These are phyloP conservation scores for Gymnopilus dilepis DNA, from an alignment of 768 basidiomycete genomes.

Conservation along the genomic window DNA sequence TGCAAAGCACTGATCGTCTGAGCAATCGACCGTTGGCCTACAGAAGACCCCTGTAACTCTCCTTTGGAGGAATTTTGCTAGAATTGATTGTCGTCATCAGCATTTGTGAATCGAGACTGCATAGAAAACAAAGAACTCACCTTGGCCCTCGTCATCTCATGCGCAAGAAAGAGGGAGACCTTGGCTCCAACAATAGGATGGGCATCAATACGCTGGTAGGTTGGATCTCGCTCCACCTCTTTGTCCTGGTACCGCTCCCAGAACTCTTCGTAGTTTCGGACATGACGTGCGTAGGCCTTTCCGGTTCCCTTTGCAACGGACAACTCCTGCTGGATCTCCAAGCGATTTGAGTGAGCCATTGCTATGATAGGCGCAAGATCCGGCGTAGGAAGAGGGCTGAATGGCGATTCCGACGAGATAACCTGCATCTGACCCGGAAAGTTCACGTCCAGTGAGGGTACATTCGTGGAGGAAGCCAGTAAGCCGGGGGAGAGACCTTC, in stretches of 20 bases:
- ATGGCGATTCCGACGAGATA: background rate
- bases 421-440: background rate
- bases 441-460: background rate
- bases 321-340: no score
- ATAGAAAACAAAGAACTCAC: constrained; percentile 20
- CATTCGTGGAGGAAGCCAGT: background rate
- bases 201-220: constrained; percentile 19
- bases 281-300: no score
- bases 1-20: constrained; percentile 15
- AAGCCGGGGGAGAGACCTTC: no score
- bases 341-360: no score
- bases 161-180: constrained; percentile 34
- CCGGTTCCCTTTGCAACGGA: no score
- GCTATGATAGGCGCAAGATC: no score
- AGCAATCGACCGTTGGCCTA: no score
- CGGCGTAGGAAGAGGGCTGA: background rate
- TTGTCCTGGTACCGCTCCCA: constrained; percentile 25
- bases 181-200: constrained; percentile 37
- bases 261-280: constrained; percentile 27
- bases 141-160: constrained; percentile 34
- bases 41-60: no score
- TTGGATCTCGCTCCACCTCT: constrained; percentile 2
- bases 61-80: constrained; percentile 17
- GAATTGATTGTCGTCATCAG: constrained; percentile 8
- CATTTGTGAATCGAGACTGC: background rate